Evolutionary conservation across 1,284 basidiomycete genomes (phyloP), one percentile per base, ranked within the genome.

Genomic region (Naganishia sp.): DNA sequence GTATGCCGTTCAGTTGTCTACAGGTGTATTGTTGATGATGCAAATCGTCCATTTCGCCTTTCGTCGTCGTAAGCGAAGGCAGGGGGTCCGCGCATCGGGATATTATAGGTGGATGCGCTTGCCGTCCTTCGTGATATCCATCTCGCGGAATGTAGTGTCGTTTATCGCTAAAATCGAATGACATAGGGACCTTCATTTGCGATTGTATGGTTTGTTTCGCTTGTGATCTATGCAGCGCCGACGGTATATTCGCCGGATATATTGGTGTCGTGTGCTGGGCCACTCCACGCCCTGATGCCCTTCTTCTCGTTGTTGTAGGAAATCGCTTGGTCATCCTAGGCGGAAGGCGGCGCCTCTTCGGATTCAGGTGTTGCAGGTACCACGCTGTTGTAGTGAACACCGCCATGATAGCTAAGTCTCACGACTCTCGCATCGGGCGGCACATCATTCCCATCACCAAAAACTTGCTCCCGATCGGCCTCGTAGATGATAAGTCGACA

Each of bases 401-500:
- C 58, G 15, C 58, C 58, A 35, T 61, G 58, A 51, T 61, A 61
- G 23, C 58, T 61, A 11, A 61, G 58, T 35, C 58, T 50, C 17
- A 61, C 58, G 23, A 61, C 58, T 42, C 39, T 50, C 9, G 58
- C 58, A 42, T 61, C 41, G 21, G 23, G 31, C 18, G 58, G 49
- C 39, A 51, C 49, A 51, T 61, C 58, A 21, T 51, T 15, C 6
- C 58, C 58, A 28, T 61, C 58, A 6, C 58, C 58, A n/a, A 61
- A 61, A 13, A 61, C 58, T 41, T 61, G 58, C 28, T 61, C 58
- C 13, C 58, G 47, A 51, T 61, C 58, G 23, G 58, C 50, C 32
- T 61, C 58, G 39, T 61, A 61, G 11, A 61, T 61, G 58, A 61
- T 51, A 39, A 61, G 41, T 17, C 58, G 58, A 39, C 58, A 61